A percentile compares a stretch with the other conserved stretches of the same genome.
These are phyloP conservation scores for Vigna radiata DNA, from an alignment of 306 rosid species.

Conservation along the genomic window DNA sequence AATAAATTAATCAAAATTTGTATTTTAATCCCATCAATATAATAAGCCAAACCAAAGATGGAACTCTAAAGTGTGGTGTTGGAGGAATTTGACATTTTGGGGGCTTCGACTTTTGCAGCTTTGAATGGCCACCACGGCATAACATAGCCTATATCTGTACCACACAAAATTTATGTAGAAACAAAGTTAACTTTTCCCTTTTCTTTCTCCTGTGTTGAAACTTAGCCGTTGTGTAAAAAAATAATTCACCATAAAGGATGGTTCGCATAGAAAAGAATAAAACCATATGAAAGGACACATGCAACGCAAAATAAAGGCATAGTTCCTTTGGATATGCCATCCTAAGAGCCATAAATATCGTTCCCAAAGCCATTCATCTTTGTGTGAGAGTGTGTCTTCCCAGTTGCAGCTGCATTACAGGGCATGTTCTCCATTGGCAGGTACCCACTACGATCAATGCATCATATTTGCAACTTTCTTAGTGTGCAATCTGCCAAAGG, in stretches of 20 bases:
- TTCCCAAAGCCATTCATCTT: not conserved
- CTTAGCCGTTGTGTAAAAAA: not conserved
- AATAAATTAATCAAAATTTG: not conserved
- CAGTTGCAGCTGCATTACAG: conserved; percentile 63
- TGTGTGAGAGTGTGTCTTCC: conserved; percentile 4
- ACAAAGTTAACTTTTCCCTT: not conserved
- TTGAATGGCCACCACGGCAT: conserved; percentile 28
- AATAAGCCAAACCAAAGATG: not conserved
- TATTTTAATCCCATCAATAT: not conserved
- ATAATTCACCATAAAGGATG: conserved; percentile 23
- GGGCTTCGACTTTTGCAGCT: conserved; percentile 23
- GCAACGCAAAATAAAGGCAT: conserved; percentile 44
- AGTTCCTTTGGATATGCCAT: conserved; percentile 63
- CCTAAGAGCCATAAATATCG: conserved; percentile 42
- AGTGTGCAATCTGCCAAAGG: conserved; percentile 72
- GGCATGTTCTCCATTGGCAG: conserved; percentile 73
- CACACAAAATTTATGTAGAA: not conserved
- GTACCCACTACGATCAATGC: conserved; percentile 42
- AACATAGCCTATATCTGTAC: not conserved
- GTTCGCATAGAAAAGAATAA: conserved; percentile 45
- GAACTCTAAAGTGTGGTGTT: not conserved
- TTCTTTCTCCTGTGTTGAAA: not conserved
- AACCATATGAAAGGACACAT: conserved; percentile 38
- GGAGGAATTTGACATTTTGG: not conserved
- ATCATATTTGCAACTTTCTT: conserved; percentile 21